A percentile compares a stretch with the other conserved stretches of the same genome.
phyloP scores from a whole-genome alignment of 2,329 filamentous ascomycete species.

The Fusarium falciforme region DNA sequence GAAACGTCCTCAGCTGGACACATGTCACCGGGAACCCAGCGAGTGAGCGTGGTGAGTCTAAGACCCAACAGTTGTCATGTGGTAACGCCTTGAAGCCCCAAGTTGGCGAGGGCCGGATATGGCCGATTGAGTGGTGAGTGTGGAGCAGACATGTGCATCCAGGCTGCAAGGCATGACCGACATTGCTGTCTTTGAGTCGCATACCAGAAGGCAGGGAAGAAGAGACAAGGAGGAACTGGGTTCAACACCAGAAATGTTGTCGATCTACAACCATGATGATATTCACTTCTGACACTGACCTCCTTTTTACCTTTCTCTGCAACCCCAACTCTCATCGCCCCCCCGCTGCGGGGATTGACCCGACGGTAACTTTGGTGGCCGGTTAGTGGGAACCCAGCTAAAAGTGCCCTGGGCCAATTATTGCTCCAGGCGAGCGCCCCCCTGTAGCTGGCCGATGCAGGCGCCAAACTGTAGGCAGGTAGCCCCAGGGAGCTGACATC shows the following conservation, averaged over 20 bases:
- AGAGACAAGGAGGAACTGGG: background rate
- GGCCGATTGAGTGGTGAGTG: background rate
- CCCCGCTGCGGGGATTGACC: background rate
- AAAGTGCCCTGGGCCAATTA: slow-evolving; percentile 8
- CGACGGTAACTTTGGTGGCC: background rate
- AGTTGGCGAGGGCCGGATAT: background rate
- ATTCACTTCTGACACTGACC: background rate
- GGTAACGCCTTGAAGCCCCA: slow-evolving; percentile 1
- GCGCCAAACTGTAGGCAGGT: background rate
- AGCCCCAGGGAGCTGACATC: slow-evolving; percentile 40
- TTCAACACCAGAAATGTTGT: background rate
- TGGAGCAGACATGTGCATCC: background rate
- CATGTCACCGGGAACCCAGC: background rate
- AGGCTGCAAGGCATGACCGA: background rate
- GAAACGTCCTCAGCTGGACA: background rate
- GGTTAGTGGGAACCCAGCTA: slow-evolving; percentile 16
- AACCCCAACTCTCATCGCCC: background rate
- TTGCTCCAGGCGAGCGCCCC: background rate
- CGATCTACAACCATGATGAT: background rate
- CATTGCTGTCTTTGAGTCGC: background rate
- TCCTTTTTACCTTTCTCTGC: background rate
- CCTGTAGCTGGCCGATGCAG: background rate
- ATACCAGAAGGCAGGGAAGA: background rate
- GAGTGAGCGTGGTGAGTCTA: background rate
- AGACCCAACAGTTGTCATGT: slow-evolving; percentile 1